These are phyloP conservation scores for Pleurotus tuber-regium DNA, from an alignment of 768 basidiomycete species.

Conservation along the genomic window DNA sequence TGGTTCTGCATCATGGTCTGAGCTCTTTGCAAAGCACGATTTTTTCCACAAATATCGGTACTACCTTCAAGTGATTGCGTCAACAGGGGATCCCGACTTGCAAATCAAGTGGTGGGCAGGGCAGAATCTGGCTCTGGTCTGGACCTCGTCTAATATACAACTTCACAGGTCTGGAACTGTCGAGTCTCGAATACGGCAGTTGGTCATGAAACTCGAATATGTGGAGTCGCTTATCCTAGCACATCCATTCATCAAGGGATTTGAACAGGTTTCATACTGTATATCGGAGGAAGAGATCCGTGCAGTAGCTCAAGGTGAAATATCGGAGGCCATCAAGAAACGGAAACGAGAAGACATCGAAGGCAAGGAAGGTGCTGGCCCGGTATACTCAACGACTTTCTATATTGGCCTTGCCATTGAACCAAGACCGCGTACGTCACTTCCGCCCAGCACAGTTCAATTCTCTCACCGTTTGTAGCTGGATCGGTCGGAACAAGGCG, in stretches of 20 bases:
- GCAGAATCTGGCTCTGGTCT: background rate
- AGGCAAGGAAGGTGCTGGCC: conserved; percentile 69
- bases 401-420: conserved; percentile 94
- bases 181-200: conserved; percentile 91
- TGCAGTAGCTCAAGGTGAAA: conserved; percentile 84
- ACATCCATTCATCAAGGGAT: conserved; percentile 94
- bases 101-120: conserved; percentile 87
- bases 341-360: conserved; percentile 79
- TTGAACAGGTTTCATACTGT: conserved; percentile 86
- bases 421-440: conserved; percentile 74
- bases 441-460: conserved; percentile 21
- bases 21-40: conserved; percentile 93
- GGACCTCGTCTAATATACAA: background rate
- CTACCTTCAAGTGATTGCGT: conserved; percentile 94
- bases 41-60: conserved; percentile 97
- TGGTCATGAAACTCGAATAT: conserved; percentile 97
- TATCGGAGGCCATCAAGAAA: conserved; percentile 66
- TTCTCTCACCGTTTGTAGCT: conserved; percentile 40
- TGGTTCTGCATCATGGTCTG: conserved; percentile 82
- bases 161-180: conserved; percentile 87
- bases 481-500: conserved; percentile 75
- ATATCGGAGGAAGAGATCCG: conserved; percentile 84
- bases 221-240: conserved; percentile 89
- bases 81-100: conserved; percentile 76
- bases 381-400: conserved; percentile 95